phyloP scores from a whole-genome alignment of 495 filamentous ascomycete species.

The Daldinia concentrica region DNA sequence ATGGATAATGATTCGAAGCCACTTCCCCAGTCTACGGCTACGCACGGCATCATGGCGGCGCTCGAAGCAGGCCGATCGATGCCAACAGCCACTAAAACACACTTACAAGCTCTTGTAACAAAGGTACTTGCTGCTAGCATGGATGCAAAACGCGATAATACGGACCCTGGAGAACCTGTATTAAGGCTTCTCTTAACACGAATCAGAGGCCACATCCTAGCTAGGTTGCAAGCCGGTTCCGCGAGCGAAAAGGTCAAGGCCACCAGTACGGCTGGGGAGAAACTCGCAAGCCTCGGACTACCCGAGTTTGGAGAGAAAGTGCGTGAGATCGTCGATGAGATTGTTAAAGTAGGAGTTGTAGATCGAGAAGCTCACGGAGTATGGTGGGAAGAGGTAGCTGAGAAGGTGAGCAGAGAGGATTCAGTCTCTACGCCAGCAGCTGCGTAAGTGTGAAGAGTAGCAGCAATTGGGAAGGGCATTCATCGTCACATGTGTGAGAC shows the following conservation, averaged over 20 bases:
- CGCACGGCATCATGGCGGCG: slow-evolving; percentile 76
- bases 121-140: slow-evolving; percentile 59
- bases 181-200: slow-evolving; percentile 80
- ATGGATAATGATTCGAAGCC: slow-evolving; percentile 43
- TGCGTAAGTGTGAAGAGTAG: slow-evolving; percentile 12
- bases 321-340: slow-evolving; percentile 81
- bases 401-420: slow-evolving; percentile 53
- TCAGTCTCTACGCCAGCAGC: slow-evolving; percentile 21
- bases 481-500: slow-evolving; percentile 14
- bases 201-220: slow-evolving; percentile 77
- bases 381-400: slow-evolving; percentile 80
- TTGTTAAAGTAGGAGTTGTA: slow-evolving; percentile 76
- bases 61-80: slow-evolving; percentile 83
- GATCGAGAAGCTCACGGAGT: slow-evolving; percentile 80
- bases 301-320: slow-evolving; percentile 89
- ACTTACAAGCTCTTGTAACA: slow-evolving; percentile 62
- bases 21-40: slow-evolving; percentile 62
- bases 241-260: slow-evolving; percentile 81
- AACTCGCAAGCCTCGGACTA: slow-evolving; percentile 79
- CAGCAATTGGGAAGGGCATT: slow-evolving; percentile 4
- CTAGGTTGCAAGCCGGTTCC: slow-evolving; percentile 76
- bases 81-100: slow-evolving; percentile 69
- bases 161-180: slow-evolving; percentile 78
- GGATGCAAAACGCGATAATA: slow-evolving; percentile 44
- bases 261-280: slow-evolving; percentile 85